A percentile compares a stretch with the other conserved stretches of the same genome.
These are phyloP conservation scores for Linderniella brevidens DNA, from an alignment of 257 asterid species.

Conservation along the genomic window DNA sequence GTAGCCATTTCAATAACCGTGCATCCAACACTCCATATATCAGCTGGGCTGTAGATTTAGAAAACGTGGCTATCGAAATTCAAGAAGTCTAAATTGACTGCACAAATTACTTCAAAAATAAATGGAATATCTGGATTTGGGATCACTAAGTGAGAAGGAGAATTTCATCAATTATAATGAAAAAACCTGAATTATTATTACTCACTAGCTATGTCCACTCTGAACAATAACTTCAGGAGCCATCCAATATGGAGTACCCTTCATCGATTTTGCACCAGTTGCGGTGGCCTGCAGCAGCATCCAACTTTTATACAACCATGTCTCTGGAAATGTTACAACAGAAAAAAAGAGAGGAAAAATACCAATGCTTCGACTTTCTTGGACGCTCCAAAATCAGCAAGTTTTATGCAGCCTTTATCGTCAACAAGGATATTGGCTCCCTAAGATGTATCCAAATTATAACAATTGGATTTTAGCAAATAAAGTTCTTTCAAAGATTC, in stretches of 20 bases:
- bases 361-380: slow-evolving; percentile 99
- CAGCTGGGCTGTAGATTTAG: slow-evolving; percentile 66
- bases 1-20: slow-evolving; percentile 99
- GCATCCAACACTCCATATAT: slow-evolving; percentile 99
- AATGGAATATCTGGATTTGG: too few relatives aligned
- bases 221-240: slow-evolving; percentile 99
- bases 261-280: slow-evolving; percentile 97
- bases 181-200: slow-evolving; percentile 10
- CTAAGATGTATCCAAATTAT: slow-evolving; percentile 15
- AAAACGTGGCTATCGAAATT: too few relatives aligned
- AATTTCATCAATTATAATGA: not conserved
- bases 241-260: slow-evolving; percentile 99
- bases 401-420: slow-evolving; percentile 94
- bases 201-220: slow-evolving; percentile 99
- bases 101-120: too few relatives aligned
- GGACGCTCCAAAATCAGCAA: slow-evolving; percentile 99
- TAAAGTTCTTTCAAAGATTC: too few relatives aligned
- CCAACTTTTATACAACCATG: slow-evolving; percentile 9
- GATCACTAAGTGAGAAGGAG: too few relatives aligned
- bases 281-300: slow-evolving; percentile 67
- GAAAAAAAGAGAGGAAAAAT: slow-evolving; percentile 10
- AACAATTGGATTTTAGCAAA: too few relatives aligned
- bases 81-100: too few relatives aligned
- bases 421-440: slow-evolving; percentile 99
- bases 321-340: slow-evolving; percentile 8